These are phyloP conservation scores for Schizonepeta tenuifolia DNA, from an alignment of 257 asterid species.

Conservation along the genomic window DNA sequence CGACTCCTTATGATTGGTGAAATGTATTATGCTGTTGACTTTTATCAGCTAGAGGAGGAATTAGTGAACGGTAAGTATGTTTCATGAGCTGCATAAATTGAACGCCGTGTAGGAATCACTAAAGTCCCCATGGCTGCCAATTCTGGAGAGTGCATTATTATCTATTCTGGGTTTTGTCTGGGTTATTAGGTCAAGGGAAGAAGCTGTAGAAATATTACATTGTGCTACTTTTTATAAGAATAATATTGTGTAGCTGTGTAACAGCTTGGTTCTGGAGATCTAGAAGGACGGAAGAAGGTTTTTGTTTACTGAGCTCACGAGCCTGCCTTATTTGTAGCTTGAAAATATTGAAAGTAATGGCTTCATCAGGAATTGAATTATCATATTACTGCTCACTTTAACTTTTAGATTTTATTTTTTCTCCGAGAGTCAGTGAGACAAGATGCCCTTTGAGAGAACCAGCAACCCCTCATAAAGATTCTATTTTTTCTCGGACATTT, in stretches of 20 bases:
- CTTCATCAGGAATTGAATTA: slow-evolving; percentile 2
- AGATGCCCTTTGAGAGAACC: background rate
- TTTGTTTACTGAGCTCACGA: background rate
- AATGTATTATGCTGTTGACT: slow-evolving; percentile 6
- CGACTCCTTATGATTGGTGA: slow-evolving; percentile 10
- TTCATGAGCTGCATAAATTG: background rate
- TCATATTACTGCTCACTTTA: background rate
- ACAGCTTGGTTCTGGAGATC: slow-evolving; percentile 18
- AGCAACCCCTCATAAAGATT: background rate
- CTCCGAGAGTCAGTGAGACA: background rate
- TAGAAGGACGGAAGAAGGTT: slow-evolving; percentile 1
- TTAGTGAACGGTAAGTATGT: background rate
- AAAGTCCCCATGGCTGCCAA: background rate
- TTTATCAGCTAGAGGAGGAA: slow-evolving; percentile 8
- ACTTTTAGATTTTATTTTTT: background rate
- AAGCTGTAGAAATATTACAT: background rate
- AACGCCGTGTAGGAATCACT: background rate
- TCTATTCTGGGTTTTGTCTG: background rate
- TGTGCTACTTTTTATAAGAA: background rate
- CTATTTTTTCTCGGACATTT: background rate
- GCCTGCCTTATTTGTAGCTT: background rate
- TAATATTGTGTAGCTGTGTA: background rate
- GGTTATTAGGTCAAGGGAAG: slow-evolving; percentile 21
- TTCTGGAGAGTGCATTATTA: background rate
- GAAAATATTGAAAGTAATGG: slow-evolving; percentile 3